Conservation (phyloP, 805 yeast genomes). For the Lipomyces sp. region DNA sequence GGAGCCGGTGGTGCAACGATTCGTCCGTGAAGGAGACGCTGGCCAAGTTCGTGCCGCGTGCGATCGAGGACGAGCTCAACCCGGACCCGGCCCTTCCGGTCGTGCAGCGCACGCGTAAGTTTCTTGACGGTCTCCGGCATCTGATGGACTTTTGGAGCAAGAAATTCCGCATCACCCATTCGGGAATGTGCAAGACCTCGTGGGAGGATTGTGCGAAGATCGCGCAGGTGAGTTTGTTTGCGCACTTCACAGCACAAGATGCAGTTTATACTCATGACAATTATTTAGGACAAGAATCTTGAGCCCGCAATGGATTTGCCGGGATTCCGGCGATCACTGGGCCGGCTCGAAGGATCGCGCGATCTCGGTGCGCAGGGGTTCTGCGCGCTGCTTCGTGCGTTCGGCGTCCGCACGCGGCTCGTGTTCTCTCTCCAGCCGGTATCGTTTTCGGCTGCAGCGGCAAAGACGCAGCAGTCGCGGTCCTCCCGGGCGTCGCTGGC, state of each 20-base stretch:
- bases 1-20: constrained; percentile 75
- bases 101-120: constrained; percentile 53
- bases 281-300: constrained; percentile 13
- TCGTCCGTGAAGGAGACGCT: constrained; percentile 35
- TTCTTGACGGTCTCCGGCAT: constrained; percentile 73
- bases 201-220: constrained; percentile 48
- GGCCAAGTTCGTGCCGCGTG: constrained; percentile 47
- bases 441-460: constrained; percentile 55
- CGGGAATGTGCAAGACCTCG: constrained; percentile 42
- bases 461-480: background rate
- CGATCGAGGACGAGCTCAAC: constrained; percentile 50
- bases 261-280: no score
- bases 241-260: no score
- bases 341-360: constrained; percentile 53
- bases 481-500: constrained; percentile 8
- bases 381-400: constrained; percentile 66
- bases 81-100: constrained; percentile 42
- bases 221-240: no score
- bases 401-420: constrained; percentile 68
- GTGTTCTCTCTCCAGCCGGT: constrained; percentile 88
- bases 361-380: constrained; percentile 87
- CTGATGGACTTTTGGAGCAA: constrained; percentile 60
- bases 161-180: constrained; percentile 49
- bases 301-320: constrained; percentile 20
- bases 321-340: constrained; percentile 15